Percentiles rank a stretch among this genome's conserved stretches.
phyloP scores from a whole-genome alignment of 345 rosid species.

The Erodium maritimum region DNA sequence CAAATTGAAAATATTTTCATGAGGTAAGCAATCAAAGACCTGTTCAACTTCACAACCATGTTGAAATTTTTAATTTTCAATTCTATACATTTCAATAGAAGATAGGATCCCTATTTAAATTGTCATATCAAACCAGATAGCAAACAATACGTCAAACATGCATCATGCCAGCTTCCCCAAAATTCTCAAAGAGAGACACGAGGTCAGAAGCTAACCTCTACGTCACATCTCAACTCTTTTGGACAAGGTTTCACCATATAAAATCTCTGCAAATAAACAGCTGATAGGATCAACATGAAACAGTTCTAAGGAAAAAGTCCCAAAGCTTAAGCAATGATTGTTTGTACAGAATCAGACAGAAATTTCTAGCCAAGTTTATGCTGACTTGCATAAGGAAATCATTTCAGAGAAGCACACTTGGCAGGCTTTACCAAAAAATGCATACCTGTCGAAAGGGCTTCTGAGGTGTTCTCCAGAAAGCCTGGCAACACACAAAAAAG shows the following conservation, averaged over 20 bases:
- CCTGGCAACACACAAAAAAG: slow-evolving; percentile 21
- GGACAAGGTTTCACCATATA: slow-evolving; percentile 88
- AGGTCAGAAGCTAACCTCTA: slow-evolving; percentile 46
- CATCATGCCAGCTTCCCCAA: too few species aligned
- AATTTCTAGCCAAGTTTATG: not conserved
- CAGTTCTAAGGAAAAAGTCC: not conserved
- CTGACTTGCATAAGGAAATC: not conserved
- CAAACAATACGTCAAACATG: not conserved
- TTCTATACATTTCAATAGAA: not conserved
- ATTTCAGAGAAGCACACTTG: not conserved
- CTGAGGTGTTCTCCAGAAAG: slow-evolving; percentile 86
- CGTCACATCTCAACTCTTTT: slow-evolving; percentile 83
- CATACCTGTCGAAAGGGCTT: slow-evolving; percentile 87
- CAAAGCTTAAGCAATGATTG: not conserved
- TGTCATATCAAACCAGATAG: not conserved
- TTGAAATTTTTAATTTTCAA: not conserved
- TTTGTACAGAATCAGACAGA: not conserved
- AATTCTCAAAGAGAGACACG: not conserved
- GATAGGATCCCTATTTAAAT: not conserved
- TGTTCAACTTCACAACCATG: not conserved
- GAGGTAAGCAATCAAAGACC: not conserved
- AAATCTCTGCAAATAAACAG: slow-evolving; percentile 48
- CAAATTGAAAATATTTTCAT: not conserved
- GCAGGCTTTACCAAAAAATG: not conserved
- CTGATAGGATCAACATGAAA: slow-evolving; percentile 7